A percentile compares a stretch with the other conserved stretches of the same genome.
Conservation (phyloP, 495 filamentous ascomycete species). For the Geoglossum glabrum region DNA sequence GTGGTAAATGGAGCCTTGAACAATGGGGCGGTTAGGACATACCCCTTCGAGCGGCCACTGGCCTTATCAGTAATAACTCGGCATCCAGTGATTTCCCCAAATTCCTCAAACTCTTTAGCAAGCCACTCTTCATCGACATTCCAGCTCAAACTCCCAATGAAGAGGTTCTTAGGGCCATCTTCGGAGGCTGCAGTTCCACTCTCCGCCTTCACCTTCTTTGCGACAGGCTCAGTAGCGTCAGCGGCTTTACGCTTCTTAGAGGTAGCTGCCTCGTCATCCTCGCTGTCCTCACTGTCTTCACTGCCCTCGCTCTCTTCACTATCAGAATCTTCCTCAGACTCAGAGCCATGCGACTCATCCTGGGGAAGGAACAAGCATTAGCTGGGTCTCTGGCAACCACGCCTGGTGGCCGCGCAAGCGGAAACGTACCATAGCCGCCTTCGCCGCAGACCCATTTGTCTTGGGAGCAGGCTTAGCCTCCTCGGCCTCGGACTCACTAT, state of each 20-base stretch:
- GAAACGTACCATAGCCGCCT: conserved; percentile 8
- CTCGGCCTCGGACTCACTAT: conserved; percentile 18
- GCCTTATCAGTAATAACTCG: conserved; percentile 73
- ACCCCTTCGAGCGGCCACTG: conserved; percentile 71
- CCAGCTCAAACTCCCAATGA: conserved; percentile 90
- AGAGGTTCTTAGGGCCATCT: conserved; percentile 51
- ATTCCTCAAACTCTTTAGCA: conserved; percentile 63
- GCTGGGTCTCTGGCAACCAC: neutral
- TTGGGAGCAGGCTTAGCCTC: conserved; percentile 8
- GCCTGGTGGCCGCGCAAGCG: neutral
- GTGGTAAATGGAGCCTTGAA: neutral
- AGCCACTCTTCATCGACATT: conserved; percentile 86
- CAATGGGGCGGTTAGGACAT: too few relatives aligned
- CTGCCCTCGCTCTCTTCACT: conserved; percentile 25
- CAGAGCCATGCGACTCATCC: conserved; percentile 12
- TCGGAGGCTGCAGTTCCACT: conserved; percentile 19
- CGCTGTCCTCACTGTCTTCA: conserved; percentile 29
- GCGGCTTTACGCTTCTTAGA: conserved; percentile 84
- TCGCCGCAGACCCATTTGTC: conserved; percentile 6
- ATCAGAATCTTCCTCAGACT: conserved; percentile 6
- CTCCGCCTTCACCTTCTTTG: conserved; percentile 76
- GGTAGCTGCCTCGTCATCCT: conserved; percentile 20
- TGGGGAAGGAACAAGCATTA: conserved; percentile 2
- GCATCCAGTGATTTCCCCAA: conserved; percentile 52
- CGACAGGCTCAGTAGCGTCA: conserved; percentile 33